Percentiles rank a stretch among this genome's conserved stretches.
phyloP scores from a whole-genome alignment of 1,139 yeast genomes.

The Magnusiomyces suaveolens region DNA sequence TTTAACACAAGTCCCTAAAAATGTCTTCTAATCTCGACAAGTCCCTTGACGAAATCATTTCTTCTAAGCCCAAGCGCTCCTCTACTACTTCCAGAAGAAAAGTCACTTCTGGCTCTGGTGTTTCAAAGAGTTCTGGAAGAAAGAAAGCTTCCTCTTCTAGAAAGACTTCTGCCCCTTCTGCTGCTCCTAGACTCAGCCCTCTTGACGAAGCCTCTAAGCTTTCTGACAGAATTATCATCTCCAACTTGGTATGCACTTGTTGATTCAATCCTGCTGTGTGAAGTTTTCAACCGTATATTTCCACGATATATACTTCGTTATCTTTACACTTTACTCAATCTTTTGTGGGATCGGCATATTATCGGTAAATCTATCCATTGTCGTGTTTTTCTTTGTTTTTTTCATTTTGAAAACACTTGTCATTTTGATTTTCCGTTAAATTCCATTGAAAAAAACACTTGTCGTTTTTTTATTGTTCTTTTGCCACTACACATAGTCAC shows the following conservation, averaged over 20 bases:
- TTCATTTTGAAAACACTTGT: background rate
- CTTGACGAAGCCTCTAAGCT: constrained; percentile 23
- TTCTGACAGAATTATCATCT: constrained; percentile 31
- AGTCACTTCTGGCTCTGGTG: constrained; percentile 20
- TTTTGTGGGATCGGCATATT: background rate
- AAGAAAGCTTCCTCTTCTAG: constrained; percentile 20
- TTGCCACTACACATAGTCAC: background rate
- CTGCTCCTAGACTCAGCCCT: constrained; percentile 18
- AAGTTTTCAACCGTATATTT: background rate
- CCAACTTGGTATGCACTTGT: constrained; percentile 29
- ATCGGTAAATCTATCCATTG: background rate
- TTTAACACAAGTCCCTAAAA: no score
- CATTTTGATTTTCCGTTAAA: background rate
- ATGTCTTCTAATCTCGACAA: constrained; percentile 75
- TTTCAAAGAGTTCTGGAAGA: constrained; percentile 27
- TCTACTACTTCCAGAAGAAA: constrained; percentile 15
- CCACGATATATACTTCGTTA: background rate
- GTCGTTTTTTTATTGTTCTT: background rate
- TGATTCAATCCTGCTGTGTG: background rate
- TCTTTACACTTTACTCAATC: background rate
- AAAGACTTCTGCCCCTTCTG: constrained; percentile 13
- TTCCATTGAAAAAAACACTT: constrained; percentile 1
- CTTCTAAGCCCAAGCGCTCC: constrained; percentile 44
- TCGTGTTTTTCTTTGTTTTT: no score
- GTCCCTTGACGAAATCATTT: constrained; percentile 90